Evolutionary conservation across 2,329 filamentous ascomycete species (phyloP), one percentile per base, ranked within the genome.

Genomic region (Coccinonectria pachysandricola): DNA sequence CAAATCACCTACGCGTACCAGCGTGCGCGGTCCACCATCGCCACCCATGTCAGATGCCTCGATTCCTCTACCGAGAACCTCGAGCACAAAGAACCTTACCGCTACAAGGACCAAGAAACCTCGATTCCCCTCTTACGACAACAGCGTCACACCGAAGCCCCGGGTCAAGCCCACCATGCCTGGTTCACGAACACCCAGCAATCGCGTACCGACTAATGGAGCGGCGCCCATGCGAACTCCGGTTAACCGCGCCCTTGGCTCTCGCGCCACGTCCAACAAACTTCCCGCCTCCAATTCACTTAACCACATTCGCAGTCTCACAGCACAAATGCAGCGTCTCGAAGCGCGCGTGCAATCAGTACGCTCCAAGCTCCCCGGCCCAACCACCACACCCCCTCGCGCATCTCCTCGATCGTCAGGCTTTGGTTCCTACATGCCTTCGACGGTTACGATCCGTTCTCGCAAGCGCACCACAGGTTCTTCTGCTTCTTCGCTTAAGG

Each of bases 271-370:
- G 12, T 58, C 62, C 11, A 57, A 69, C 42, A 65, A 60, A 34
- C 42, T 74, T 19, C 68, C 71, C 14, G 62, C 65, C 27, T 76
- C 66, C 35, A 74, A 64, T 36, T 96, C 91, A 2, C 72, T 98
- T 25, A 81, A 82, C 40, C 91, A 98, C 52, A 93, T 98, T 47
- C 84, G 88, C 38, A 81, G 79, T 15, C 75, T 98, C 39, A 94
- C 92, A 32, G 87, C 85, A 15, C 91, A 96, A 59, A 95, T 96
- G 86, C 85, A 95, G 56, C 83, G 85, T 41, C 76, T 98, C 35
- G 91, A 96, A 54, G 84, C 91, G 37, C 75, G 91, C 22, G 88
- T 98, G 7, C 86, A 96, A 35, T 85, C 79, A 13, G 91, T 80
- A 11, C 77, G 86, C 42, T 95, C 88, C 19, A 94, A 91, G 56